Conservation (phyloP, 2,329 filamentous ascomycete genomes). For the Orbilia blumenaviensis region DNA sequence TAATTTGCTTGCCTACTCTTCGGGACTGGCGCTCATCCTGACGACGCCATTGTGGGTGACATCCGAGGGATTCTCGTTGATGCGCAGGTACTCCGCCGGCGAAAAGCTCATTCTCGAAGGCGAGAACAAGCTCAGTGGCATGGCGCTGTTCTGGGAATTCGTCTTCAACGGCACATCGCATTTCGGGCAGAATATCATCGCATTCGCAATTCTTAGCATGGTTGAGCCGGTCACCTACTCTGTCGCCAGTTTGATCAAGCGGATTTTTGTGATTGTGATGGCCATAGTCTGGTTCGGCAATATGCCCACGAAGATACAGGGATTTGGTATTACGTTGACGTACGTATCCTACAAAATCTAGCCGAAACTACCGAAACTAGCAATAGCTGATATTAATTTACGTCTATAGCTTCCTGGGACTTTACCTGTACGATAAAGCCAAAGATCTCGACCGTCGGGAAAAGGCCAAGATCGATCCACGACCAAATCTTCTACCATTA, state of each 20-base stretch:
- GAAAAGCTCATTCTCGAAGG: conserved; percentile 80
- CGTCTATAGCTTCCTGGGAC: conserved; percentile 72
- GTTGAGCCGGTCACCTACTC: conserved; percentile 97
- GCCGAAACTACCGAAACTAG: neutral
- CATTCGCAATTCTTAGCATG: conserved; percentile 89
- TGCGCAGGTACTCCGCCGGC: conserved; percentile 80
- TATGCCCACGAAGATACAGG: conserved; percentile 83
- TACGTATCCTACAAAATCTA: conserved; percentile 27
- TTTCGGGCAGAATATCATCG: conserved; percentile 94
- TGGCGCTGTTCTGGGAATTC: conserved; percentile 75
- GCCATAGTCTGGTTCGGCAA: conserved; percentile 97
- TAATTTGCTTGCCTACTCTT: conserved; percentile 96
- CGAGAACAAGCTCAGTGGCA: conserved; percentile 69
- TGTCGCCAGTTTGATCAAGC: conserved; percentile 93
- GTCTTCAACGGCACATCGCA: conserved; percentile 97
- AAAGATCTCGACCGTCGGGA: conserved; percentile 89
- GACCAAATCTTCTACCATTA: conserved; percentile 75
- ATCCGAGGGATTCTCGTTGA: conserved; percentile 80
- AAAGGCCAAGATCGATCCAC: conserved; percentile 63
- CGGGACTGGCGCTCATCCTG: conserved; percentile 85
- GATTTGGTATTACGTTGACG: conserved; percentile 83
- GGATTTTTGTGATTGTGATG: conserved; percentile 94
- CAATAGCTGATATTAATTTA: neutral
- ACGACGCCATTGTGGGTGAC: conserved; percentile 93
- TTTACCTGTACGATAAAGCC: conserved; percentile 95